Base-by-base conservation (phyloP, 305 asterid genomes). In the Withania somnifera region DNA sequence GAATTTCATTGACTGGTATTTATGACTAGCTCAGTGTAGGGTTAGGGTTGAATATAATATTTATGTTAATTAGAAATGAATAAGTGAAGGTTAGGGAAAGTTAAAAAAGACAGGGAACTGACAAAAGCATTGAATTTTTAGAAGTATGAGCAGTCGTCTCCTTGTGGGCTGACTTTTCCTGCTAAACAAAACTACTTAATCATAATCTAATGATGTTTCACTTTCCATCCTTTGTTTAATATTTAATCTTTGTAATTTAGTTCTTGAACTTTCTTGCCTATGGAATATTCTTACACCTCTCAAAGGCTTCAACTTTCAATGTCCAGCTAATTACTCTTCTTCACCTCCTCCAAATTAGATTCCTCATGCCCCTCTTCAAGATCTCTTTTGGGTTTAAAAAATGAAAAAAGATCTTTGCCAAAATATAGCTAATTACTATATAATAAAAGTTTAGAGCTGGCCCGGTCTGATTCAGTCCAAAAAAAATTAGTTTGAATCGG, bases 111-210 rank as follows among this genome's bases (percentile, higher is more conserved):
- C 86, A 87, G 30, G 4, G 53, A 87, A 88, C 93, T 89, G 93
- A 88, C 89, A 87, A 86, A 90, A 56, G 89, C 92, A 90, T 94
- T 91, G 97, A 92, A 92, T 90, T 88, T 94, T 89, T 92, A n/a
- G 93, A 88, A 89, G 79, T 77, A 84, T 53, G 97, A 83, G 91
- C 86, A 83, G 97, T 91, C 94, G 92, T 91, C 89, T 83, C 71
- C 81, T 92, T 92, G 96, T 87, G 97, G 92, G 97, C 97, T 94
- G 97, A 91, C 97, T 90, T 92, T 88, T 83, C 83, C 91, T 90
- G 89, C 77, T 47, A 14, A 71, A 24, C 32, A 6, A n/a, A 81
- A 85, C 77, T 81, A n/a, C 79, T 87, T 88, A 91, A 92, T 90
- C 91, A 92, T 92, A 92, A 90, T 94, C 93, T 90, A 91, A 94